Evolutionary conservation across 768 basidiomycete species (phyloP), one percentile per base, ranked within the genome.

Genomic region (Mycena leptocephala): DNA sequence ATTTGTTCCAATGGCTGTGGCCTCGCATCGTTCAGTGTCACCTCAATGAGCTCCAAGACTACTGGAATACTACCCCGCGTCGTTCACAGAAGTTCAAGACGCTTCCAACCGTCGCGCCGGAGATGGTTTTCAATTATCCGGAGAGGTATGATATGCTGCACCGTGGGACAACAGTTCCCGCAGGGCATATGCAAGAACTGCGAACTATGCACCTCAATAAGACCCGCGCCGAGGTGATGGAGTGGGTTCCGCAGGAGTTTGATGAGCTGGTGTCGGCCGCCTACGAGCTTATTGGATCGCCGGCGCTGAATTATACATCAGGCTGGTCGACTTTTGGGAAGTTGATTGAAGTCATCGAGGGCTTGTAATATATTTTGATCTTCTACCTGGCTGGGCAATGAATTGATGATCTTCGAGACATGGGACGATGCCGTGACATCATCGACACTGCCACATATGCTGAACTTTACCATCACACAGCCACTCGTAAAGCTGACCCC

Each of bases 281-380:
- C 24, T 53, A 53, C 51, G n/a, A 53, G 24, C 9, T 11, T 24
- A 53, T 53, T 26, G 51, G 51, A 53, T 26, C 24, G 2, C 51
- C 51, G n/a, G 51, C 4, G 51, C n/a, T 53, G 10, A n/a, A 24
- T 26, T 53, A 58, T 33, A 33, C 58, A 37, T 37, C 58, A 61
- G 58, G 58, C 22, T 64, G 37, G 62, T 39, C 39, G 39, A 46
- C 62, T 28, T 46, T 64, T 39, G 96, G 96, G 11, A 99, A 99
- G 87, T 90, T 99, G 62, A 97, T 46, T 53, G 53, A 48, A 41
- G 33, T 61, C 10, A 61, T 61, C 35, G 58, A 61, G 35, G 37
- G 56, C 56, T 2, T 24, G 28, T 76, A 58, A 26, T 26, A 30
- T 65, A 48, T n/a, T n/a, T n/a, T n/a, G n/a, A n/a, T n/a, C n/a